Evolutionary conservation across 106 monocot genomes (phyloP).

Genomic region (Apostasia shenzhenica): DNA sequence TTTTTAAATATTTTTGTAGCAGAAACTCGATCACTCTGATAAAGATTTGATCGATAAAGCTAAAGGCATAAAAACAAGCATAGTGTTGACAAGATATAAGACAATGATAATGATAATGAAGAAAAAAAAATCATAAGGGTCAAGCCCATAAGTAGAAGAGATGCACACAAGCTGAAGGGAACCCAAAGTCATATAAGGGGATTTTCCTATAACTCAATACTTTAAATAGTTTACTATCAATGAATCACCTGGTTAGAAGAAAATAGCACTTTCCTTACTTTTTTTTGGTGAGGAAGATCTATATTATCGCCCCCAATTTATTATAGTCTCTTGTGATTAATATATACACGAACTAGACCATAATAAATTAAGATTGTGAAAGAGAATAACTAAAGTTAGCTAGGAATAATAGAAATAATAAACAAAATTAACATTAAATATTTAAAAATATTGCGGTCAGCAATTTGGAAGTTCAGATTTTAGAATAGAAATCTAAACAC

Average conservation of each 20-base stretch:
- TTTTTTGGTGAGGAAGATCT: no score
- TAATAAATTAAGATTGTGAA: no score
- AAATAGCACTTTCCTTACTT: conserved; percentile 2
- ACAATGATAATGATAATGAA: conserved; percentile 55
- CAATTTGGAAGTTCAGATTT: no score
- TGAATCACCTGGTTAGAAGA: conserved; percentile 7
- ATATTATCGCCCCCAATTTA: no score
- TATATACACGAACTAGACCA: no score
- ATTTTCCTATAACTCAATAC: conserved; percentile 24
- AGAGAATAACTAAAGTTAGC: no score
- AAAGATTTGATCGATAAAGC: conserved; percentile 42
- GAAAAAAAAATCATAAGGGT: conserved; percentile 43
- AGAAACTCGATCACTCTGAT: conserved; percentile 44
- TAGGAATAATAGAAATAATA: no score
- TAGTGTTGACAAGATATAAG: conserved; percentile 48
- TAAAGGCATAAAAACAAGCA: conserved; percentile 48
- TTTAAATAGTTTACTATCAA: conserved; percentile 20
- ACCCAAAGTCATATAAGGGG: conserved; percentile 66
- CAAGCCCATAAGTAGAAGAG: conserved; percentile 67
- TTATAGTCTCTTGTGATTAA: no score
- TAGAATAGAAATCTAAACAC: no score
- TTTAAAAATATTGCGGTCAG: no score
- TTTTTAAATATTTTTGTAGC: conserved; percentile 17
- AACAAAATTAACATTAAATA: no score
- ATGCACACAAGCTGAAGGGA: conserved; percentile 40